Percentiles rank a stretch among this genome's conserved stretches.
These are phyloP conservation scores for Pezizomycotina sp. DNA, from an alignment of 2,329 filamentous ascomycete species.

Conservation along the genomic window DNA sequence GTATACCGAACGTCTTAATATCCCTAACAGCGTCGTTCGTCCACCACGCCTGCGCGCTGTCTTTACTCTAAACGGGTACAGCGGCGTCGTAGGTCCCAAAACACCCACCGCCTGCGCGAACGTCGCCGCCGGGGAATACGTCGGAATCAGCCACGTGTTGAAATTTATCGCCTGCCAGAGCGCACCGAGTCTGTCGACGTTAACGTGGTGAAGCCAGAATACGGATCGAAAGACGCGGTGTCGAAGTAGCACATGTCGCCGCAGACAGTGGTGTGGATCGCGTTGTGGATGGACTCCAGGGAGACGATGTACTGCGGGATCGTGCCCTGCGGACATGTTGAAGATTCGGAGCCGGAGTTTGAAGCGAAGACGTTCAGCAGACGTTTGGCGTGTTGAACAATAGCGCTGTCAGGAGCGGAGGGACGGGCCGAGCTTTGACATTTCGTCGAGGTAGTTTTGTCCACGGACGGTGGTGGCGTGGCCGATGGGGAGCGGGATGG, in stretches of 20 bases:
- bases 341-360: slow-evolving; percentile 36
- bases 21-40: too few species aligned
- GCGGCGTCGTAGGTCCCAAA: too few species aligned
- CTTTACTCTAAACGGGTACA: too few species aligned
- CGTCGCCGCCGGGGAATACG: too few species aligned
- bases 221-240: slow-evolving; percentile 63
- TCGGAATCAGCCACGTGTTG: too few species aligned
- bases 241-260: slow-evolving; percentile 41
- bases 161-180: slow-evolving; percentile 59
- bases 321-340: too few species aligned
- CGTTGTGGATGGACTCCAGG: slow-evolving; percentile 13
- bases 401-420: slow-evolving; percentile 8
- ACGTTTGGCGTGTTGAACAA: too few species aligned
- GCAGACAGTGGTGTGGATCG: slow-evolving; percentile 16
- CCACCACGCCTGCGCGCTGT: too few species aligned
- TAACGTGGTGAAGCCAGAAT: slow-evolving; percentile 60
- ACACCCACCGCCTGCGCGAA: too few species aligned
- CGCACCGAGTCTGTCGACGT: slow-evolving; percentile 56
- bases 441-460: slow-evolving; percentile 6
- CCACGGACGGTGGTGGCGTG: slow-evolving; percentile 9
- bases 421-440: too few species aligned
- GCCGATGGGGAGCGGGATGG: slow-evolving; percentile 4
- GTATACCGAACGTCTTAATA: too few species aligned
- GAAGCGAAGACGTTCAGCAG: slow-evolving; percentile 50
- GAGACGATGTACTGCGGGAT: slow-evolving; percentile 8